These are phyloP conservation scores for Fomitiporia mediterranea DNA, from an alignment of 1,284 basidiomycete species.

Conservation along the genomic window DNA sequence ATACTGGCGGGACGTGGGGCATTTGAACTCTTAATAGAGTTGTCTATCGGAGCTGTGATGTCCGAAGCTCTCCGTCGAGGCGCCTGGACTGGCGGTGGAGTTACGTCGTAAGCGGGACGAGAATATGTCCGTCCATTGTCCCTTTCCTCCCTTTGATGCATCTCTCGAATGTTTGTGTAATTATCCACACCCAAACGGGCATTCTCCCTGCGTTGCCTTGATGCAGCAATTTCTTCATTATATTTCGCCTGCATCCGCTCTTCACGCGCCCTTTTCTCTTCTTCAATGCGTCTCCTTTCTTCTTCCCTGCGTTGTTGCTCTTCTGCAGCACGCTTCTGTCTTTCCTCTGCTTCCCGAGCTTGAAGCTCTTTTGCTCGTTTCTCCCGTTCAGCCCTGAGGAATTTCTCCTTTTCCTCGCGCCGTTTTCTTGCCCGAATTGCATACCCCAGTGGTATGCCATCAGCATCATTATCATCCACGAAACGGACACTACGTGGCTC, in stretches of 20 bases:
- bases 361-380: constrained; percentile 41
- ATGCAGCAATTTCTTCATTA: constrained; percentile 56
- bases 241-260: constrained; percentile 50
- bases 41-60: neutral
- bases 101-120: constrained; percentile 35
- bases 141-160: constrained; percentile 2
- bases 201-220: constrained; percentile 56
- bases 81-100: constrained; percentile 21
- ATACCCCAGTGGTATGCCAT: constrained; percentile 61
- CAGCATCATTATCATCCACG: constrained; percentile 30
- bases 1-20: neutral
- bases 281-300: constrained; percentile 52
- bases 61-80: constrained; percentile 4
- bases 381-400: constrained; percentile 56
- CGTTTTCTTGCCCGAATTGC: constrained; percentile 63
- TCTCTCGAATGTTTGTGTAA: constrained; percentile 25
- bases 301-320: constrained; percentile 48
- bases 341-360: constrained; percentile 43
- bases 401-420: constrained; percentile 64
- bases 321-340: constrained; percentile 47
- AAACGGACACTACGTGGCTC: constrained; percentile 2
- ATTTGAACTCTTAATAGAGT: neutral
- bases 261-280: constrained; percentile 26
- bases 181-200: constrained; percentile 42
- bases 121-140: constrained; percentile 30